Evolutionary conservation across 495 filamentous ascomycete genomes (phyloP).

Genomic region (Aspergillus sparsus): DNA sequence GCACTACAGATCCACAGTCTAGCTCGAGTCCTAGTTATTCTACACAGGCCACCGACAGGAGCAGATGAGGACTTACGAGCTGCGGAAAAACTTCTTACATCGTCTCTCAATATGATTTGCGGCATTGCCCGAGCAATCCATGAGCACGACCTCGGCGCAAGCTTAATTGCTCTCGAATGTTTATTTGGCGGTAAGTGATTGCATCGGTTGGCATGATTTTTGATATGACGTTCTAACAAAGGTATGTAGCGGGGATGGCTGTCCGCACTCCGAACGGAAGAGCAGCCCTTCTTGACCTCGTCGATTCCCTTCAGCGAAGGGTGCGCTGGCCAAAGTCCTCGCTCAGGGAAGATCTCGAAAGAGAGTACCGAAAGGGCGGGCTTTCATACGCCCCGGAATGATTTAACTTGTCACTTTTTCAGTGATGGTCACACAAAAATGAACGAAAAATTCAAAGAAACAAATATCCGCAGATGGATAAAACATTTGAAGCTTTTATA

Average conservation of each 20-base stretch:
- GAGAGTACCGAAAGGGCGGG: conserved; percentile 31
- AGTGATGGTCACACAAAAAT: too few species aligned
- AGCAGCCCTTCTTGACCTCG: conserved; percentile 25
- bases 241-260: conserved; percentile 30
- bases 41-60: conserved; percentile 33
- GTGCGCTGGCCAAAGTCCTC: conserved; percentile 30
- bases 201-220: not conserved
- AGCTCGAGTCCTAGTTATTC: conserved; percentile 29
- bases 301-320: conserved; percentile 25
- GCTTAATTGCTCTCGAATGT: conserved; percentile 28
- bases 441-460: too few species aligned
- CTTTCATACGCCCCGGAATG: conserved; percentile 21
- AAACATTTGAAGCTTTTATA: too few species aligned
- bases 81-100: conserved; percentile 14
- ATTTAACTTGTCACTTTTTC: not conserved
- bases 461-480: too few species aligned
- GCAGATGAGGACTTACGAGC: conserved; percentile 28
- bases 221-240: not conserved
- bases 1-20: conserved; percentile 35
- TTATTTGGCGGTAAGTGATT: conserved; percentile 30
- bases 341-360: conserved; percentile 29
- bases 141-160: conserved; percentile 25
- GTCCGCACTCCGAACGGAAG: conserved; percentile 32
- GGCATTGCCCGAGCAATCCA: conserved; percentile 29
- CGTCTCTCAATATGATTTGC: conserved; percentile 25